Base-by-base conservation (phyloP, 164 flowering plant species). In the Aristolochia contorta region DNA sequence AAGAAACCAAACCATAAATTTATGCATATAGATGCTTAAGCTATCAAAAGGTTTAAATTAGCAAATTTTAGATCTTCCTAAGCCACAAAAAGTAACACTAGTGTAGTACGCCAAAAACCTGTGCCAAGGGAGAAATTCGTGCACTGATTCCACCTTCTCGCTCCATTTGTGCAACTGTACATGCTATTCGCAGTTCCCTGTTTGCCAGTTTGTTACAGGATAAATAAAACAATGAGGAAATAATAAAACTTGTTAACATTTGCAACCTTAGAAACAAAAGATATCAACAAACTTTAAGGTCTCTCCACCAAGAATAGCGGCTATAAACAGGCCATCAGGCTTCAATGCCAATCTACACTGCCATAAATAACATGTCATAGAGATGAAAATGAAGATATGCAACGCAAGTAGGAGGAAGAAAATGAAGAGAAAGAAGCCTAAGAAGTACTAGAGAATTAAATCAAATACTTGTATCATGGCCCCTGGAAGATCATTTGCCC, bases 131-230 rank as follows among this genome's bases (percentile, higher is more conserved):
- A 65, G 98, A 93, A 60, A 87, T 6, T 33, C 97, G 84, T 59
- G 99, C 95, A 73, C 97, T 93, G 63, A 90, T 86, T 65, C 97
- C 99, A 58, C 99, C 99, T 74, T 93, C 99, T 62, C 99, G 89
- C 75, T 93, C 99, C 87, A 93, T 86, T 59, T 93, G 95, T 63
- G 97, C 96, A 53, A 88, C 61, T 14, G 99, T 93, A 70, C 97
- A 90, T 45, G 97, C 94, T 70, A 93, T 82, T 71, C 96, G 80
- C 60, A 93, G 77, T 74, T 93, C 99, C 78, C 96, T 82, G 48
- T 10, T 19, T 63, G 46, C 23, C 20, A 65, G 43, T 45, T 60
- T 60, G 47, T 54, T 8, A 58, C 16, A 46, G 61, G 51, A 16
- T 56, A 75, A 55, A 60, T 4, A 50, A 41, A 20, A 60, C 47